Conservation (phyloP, 768 basidiomycete species). For the Zangia roseola region DNA sequence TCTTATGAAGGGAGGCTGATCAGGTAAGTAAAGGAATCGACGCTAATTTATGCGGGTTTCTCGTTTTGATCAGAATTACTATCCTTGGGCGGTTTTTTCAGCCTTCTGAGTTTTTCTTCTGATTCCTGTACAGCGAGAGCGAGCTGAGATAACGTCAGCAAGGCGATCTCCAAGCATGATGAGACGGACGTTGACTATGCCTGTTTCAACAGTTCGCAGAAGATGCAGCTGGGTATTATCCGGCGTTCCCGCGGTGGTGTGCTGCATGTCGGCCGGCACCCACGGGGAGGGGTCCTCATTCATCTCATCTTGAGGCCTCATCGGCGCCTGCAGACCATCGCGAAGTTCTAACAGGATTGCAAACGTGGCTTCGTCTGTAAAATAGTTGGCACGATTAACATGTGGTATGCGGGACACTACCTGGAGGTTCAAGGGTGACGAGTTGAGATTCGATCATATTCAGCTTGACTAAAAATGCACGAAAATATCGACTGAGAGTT, state of each 20-base stretch:
- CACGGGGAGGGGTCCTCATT: conserved; percentile 66
- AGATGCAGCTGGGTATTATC: conserved; percentile 71
- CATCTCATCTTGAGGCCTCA: conserved; percentile 45
- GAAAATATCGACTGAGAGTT: conserved; percentile 72
- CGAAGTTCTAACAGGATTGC: conserved; percentile 79
- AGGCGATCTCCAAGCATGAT: not conserved
- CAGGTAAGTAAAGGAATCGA: not conserved
- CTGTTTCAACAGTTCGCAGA: conserved; percentile 79
- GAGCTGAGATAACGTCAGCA: conserved; percentile 42
- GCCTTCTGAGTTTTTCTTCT: conserved; percentile 53
- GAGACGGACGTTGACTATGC: conserved; percentile 67
- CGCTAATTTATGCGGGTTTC: conserved; percentile 1
- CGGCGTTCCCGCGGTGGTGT: conserved; percentile 66
- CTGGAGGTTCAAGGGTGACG: conserved; percentile 53
- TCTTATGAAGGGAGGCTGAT: not conserved
- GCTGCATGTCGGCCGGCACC: conserved; percentile 69
- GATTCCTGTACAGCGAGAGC: conserved; percentile 82
- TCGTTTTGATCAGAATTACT: conserved; percentile 8
- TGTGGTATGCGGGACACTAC: conserved; percentile 29
- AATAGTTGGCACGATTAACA: not conserved
- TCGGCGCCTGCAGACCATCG: conserved; percentile 59
- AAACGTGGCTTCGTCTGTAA: conserved; percentile 70
- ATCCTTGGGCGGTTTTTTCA: conserved; percentile 3
- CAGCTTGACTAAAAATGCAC: conserved; percentile 80
- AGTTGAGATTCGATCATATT: conserved; percentile 75